Conservation (phyloP, 306 rosid species). For the Castanea crenata region DNA sequence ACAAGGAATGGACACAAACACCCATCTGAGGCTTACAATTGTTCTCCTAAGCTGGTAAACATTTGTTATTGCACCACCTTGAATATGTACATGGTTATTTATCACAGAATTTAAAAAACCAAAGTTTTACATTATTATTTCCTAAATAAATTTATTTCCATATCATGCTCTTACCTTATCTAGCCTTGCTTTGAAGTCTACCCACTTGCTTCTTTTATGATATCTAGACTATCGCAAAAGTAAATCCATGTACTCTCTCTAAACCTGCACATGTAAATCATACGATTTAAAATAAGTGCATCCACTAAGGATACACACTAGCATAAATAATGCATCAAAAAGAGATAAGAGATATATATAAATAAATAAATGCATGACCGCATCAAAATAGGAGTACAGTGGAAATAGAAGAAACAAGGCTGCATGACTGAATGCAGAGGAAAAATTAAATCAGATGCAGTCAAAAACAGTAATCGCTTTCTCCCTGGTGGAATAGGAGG, state of each 20-base stretch:
- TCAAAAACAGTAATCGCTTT: neutral
- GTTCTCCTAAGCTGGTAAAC: neutral
- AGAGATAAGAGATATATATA: too few relatives aligned
- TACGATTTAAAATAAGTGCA: conserved; percentile 14
- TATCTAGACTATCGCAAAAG: conserved; percentile 87
- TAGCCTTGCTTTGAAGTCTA: conserved; percentile 58
- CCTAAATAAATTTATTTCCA: neutral
- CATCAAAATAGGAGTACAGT: neutral
- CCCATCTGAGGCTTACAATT: neutral
- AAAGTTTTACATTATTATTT: neutral
- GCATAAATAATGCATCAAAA: neutral
- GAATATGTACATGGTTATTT: neutral
- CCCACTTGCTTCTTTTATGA: conserved; percentile 67
- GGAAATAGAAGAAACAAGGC: neutral
- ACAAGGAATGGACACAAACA: neutral
- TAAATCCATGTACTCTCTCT: conserved; percentile 87
- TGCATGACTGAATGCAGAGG: neutral
- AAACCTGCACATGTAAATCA: conserved; percentile 56
- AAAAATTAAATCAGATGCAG: neutral
- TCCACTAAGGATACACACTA: neutral
- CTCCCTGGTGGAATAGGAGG: too few relatives aligned
- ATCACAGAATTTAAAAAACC: neutral
- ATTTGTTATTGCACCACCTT: neutral
- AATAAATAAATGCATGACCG: too few relatives aligned
- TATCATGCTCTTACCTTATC: conserved; percentile 54